Base-by-base conservation (phyloP, 306 rosid genomes). In the Cucurbita pepo region DNA sequence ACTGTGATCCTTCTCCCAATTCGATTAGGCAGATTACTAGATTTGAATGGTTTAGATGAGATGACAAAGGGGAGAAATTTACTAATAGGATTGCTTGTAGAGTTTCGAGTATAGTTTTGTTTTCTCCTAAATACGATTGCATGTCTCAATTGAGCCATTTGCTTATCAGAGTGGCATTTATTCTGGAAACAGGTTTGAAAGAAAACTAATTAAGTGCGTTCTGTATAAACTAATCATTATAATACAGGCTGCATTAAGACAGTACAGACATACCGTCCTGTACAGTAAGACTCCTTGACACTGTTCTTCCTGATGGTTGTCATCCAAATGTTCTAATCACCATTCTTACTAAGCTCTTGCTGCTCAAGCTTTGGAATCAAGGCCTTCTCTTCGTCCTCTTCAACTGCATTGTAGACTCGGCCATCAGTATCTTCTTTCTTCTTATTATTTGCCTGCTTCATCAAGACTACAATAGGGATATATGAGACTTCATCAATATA, bases 361-460 rank as follows among this genome's bases (percentile, higher is more conserved):
- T 81, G 91, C 76, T 90, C 89, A 44, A 94, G 82, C 83, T 87
- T 89, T 78, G 82, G 80, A 56, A 87, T 71, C 87, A 94, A 81
- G 44, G 83, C 82, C 77, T 72, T 75, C 86, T 82, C 90, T 72
- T 94, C 88, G 25, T 86, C 83, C 50, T 85, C 96, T 1, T 69
- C 70, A 53, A 94, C 87, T 63, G 97, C 79, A 61, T 87, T 83
- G 85, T 10, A 41, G 34, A 21, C 51, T 21, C 71, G 10, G 9
- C 53, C 52, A 25, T 65, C 54, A 65, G 43, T 63, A 16, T 38
- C 52, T 38, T 41, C 34, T 41, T 63, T 40, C 30, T 61, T 37
- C 48, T 63, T n/a, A n/a, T n/a, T 1, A 40, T 18, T 63, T 19
- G 54, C 16, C 7, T 15, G 52, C 71, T 43, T 64, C 71, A 41